Evolutionary conservation across 257 asterid genomes (phyloP).

Genomic region (Salvia rosmarinus): DNA sequence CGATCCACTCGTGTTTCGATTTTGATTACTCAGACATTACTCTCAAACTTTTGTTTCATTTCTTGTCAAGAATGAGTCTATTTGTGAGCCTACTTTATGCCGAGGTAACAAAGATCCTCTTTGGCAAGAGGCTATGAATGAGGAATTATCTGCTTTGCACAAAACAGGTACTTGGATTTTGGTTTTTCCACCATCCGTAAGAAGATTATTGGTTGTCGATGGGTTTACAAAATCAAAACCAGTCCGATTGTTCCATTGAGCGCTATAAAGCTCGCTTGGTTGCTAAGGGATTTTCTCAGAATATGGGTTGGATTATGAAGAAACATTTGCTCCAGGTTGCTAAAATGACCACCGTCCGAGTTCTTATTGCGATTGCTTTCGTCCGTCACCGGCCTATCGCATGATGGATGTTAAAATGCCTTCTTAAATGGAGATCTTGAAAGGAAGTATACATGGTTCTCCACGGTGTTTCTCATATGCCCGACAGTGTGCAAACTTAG

Average conservation of each 20-base stretch:
- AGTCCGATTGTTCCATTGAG: not conserved
- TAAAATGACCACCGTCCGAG: no score
- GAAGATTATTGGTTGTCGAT: no score
- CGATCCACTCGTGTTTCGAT: not conserved
- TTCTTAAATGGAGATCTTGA: no score
- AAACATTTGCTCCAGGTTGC: no score
- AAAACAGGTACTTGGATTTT: no score
- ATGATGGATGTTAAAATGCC: no score
- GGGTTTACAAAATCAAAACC: no score
- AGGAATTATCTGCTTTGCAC: not conserved
- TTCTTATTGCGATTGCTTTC: no score
- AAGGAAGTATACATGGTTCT: no score
- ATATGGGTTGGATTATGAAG: not conserved
- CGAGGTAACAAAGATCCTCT: not conserved
- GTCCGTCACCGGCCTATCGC: no score
- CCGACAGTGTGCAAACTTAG: not conserved
- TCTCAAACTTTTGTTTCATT: not conserved
- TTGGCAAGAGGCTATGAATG: no score
- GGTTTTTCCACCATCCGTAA: no score
- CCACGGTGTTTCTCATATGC: not conserved
- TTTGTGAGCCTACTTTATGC: not conserved
- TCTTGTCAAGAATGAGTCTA: not conserved
- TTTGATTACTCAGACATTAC: not conserved
- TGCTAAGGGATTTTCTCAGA: not conserved
- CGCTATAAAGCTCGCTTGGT: not conserved